Evolutionary conservation across 192 early-diverging fungal genomes (phyloP), one percentile per base, ranked within the genome.

Genomic region (Coemansia asiatica): DNA sequence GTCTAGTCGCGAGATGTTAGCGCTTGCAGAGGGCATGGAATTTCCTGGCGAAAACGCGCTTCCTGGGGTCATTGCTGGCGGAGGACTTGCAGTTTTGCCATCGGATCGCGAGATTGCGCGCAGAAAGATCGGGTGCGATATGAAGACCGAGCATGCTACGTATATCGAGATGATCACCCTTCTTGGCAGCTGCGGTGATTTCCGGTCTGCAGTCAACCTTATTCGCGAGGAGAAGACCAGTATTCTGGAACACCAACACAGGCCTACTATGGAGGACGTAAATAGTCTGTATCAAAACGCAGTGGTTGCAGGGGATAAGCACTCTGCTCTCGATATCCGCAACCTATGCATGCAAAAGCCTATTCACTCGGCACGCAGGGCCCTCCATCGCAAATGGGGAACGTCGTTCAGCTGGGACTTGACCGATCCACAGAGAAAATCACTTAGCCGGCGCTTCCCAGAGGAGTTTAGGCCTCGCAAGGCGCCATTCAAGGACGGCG

Each of bases 111-210:
- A 72, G 63, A 71, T 21, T 6, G 80, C 72, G 4, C 80, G 83
- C 63, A 61, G 54, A 31, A 44, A 25, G 31, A 66, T 75, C 23
- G 87, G 87, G 35, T 83, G 83, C 64, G 86, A 84, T 10, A 71
- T 84, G 56, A 66, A 74, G 19, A 69, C 84, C 33, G 87, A 90
- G 54, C 84, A 87, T 31, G 65, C 82, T 5, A 73, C 74, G 22
- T 85, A 86, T 60, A 69, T 84, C 22, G 70, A 84, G 38, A 90
- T 90, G 88, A 75, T 88, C n/a, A 87, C 87, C 25, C 77, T 86
- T 19, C 68, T 92, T 31, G 87, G 87, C 51, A 84, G 83, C 65
- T 70, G 72, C 35, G 63, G 85, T 53, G 83, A 89, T 50, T 64
- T 85, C 29, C 61, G 68, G 12, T 61, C 79, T 27, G 83, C 83